These are phyloP conservation scores for Lactarius evosmus DNA, from an alignment of 768 basidiomycete species.

Conservation along the genomic window DNA sequence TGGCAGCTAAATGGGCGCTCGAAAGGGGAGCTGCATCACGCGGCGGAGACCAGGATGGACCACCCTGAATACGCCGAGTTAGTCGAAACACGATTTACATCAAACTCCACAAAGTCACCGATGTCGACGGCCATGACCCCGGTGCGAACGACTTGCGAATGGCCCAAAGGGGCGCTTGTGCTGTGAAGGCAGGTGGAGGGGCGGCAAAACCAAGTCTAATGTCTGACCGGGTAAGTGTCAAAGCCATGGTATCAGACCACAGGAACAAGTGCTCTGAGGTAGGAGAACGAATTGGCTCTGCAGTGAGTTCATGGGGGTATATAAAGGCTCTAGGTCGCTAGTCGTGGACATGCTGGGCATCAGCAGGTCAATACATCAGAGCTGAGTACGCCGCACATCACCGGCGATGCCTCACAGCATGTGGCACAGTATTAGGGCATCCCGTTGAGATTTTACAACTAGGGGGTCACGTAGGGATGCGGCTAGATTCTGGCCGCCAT, in stretches of 20 bases:
- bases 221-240: not conserved
- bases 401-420: not conserved
- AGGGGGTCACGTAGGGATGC: not conserved
- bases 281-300: not conserved
- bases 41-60: not conserved
- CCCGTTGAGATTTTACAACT: not conserved
- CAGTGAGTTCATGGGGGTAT: not conserved
- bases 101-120: not conserved
- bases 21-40: not conserved
- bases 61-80: not conserved
- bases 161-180: constrained; percentile 4
- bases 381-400: not conserved
- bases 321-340: not conserved
- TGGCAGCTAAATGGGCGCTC: constrained; percentile 7
- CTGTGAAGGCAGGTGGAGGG: not conserved
- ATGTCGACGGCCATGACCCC: constrained; percentile 4
- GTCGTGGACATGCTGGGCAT: too few species aligned
- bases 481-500: not conserved
- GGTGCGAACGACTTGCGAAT: constrained; percentile 1
- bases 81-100: not conserved
- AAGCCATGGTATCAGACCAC: not conserved
- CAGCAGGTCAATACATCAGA: not conserved
- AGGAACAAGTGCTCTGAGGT: not conserved
- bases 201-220: not conserved
- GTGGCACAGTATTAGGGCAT: not conserved